Percentiles rank a stretch among this genome's conserved stretches.
Conservation (phyloP, 2,329 filamentous ascomycete genomes). For the Gaeumannomyces sp. region DNA sequence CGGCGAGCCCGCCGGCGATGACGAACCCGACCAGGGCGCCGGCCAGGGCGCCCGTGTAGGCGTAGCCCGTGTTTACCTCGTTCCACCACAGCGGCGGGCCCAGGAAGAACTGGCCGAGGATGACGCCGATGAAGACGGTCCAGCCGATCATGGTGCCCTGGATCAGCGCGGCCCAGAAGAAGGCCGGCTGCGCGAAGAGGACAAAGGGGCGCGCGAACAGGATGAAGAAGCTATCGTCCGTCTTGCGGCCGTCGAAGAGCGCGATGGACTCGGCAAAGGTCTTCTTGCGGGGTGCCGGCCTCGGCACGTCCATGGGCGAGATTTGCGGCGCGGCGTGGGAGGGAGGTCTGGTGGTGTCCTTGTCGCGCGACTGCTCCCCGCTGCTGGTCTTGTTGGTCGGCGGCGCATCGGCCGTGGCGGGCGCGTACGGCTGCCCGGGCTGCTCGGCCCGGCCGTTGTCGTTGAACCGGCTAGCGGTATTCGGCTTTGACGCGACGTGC, state of each 20-base stretch:
- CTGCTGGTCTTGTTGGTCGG: background rate
- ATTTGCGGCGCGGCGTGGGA: constrained; percentile 5
- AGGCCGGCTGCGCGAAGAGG: constrained; percentile 76
- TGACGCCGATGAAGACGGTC: constrained; percentile 87
- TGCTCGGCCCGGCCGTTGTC: too few species aligned
- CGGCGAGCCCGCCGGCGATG: constrained; percentile 67
- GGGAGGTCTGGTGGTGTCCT: constrained; percentile 3
- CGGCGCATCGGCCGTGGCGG: background rate
- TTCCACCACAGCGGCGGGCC: constrained; percentile 75
- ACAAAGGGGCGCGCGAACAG: constrained; percentile 69
- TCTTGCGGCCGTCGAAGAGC: constrained; percentile 77
- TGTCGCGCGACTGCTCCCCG: constrained; percentile 12
- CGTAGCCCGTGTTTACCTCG: constrained; percentile 76
- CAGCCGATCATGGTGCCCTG: constrained; percentile 87
- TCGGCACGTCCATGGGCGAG: constrained; percentile 12
- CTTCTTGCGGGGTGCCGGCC: constrained; percentile 38
- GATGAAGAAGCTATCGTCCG: constrained; percentile 65
- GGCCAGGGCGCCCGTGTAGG: constrained; percentile 79
- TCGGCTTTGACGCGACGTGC: background rate
- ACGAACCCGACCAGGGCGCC: constrained; percentile 74
- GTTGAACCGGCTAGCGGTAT: too few species aligned
- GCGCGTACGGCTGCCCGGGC: background rate
- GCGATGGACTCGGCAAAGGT: constrained; percentile 55
- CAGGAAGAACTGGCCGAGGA: constrained; percentile 76
- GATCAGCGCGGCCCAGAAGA: constrained; percentile 72